These are phyloP conservation scores for Candida frijolesensis DNA, from an alignment of 1,139 yeast genomes.

Conservation along the genomic window DNA sequence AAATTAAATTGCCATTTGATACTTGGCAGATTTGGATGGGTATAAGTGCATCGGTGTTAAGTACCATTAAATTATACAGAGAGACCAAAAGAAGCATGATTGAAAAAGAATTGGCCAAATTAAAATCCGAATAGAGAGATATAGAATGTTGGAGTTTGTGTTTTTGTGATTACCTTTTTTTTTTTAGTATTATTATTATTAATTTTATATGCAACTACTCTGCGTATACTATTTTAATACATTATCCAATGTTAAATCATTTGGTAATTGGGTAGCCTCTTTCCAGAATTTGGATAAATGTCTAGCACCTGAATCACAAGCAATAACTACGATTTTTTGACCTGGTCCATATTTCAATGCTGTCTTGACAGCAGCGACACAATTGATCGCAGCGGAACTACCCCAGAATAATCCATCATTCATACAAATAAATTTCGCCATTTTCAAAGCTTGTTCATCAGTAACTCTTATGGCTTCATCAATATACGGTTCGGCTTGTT, in stretches of 20 bases:
- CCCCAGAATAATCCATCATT: conserved; percentile 92
- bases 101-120: conserved; percentile 19
- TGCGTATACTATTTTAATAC: conserved; percentile 23
- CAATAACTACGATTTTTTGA: conserved; percentile 76
- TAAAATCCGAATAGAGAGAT: conserved; percentile 6
- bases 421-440: conserved; percentile 83
- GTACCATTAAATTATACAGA: conserved; percentile 42
- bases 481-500: conserved; percentile 65
- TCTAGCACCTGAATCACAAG: conserved; percentile 91
- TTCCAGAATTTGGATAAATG: conserved; percentile 94
- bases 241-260: conserved; percentile 33
- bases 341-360: conserved; percentile 66
- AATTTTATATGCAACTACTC: too few relatives aligned
- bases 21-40: conserved; percentile 55
- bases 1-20: conserved; percentile 40
- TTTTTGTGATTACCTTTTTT: too few relatives aligned
- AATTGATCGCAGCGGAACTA: conserved; percentile 87
- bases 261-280: conserved; percentile 46
- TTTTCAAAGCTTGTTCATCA: conserved; percentile 77
- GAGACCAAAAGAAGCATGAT: conserved; percentile 37
- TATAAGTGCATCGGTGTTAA: conserved; percentile 42
- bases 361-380: conserved; percentile 79
- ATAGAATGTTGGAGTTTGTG: too few relatives aligned
- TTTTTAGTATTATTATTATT: not conserved
- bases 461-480: conserved; percentile 80